Evolutionary conservation across 208 protist species (phyloP).

Genomic region (Polymyxa betae): DNA sequence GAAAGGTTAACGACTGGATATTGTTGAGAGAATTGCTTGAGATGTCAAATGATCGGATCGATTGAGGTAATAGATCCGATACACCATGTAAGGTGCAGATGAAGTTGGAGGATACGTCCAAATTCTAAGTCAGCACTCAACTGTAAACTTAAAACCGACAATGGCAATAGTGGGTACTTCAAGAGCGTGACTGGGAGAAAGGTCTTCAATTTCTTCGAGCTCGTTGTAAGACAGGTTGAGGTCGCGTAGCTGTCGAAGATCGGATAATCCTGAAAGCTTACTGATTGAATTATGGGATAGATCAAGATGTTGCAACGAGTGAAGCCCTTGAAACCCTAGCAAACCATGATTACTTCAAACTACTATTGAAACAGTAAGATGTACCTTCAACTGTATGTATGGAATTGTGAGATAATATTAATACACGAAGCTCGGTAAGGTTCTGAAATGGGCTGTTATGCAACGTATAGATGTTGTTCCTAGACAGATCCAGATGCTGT

Average conservation of each 20-base stretch:
- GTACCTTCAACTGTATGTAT: not conserved
- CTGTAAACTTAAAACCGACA: not conserved
- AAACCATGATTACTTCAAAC: not conserved
- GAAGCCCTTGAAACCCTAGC: not conserved
- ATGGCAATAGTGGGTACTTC: not conserved
- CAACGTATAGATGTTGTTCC: not conserved
- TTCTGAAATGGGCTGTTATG: not conserved
- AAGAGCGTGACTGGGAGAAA: not conserved
- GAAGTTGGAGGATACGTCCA: not conserved
- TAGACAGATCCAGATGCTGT: not conserved
- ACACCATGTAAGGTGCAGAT: not conserved
- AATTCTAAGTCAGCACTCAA: not conserved
- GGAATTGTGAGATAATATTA: not conserved
- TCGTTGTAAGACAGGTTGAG: slow-evolving; percentile 9
- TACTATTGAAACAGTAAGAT: not conserved
- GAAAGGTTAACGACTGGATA: not conserved
- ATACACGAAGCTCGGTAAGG: not conserved
- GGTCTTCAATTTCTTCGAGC: slow-evolving; percentile 32
- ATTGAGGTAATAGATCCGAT: not conserved
- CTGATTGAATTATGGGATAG: slow-evolving; percentile 24
- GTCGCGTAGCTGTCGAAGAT: not conserved
- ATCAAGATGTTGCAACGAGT: not conserved
- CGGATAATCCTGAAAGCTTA: not conserved
- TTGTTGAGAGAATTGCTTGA: not conserved
- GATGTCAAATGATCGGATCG: not conserved